Conservation (phyloP, 495 filamentous ascomycete genomes). For the Daldinia loculata region DNA sequence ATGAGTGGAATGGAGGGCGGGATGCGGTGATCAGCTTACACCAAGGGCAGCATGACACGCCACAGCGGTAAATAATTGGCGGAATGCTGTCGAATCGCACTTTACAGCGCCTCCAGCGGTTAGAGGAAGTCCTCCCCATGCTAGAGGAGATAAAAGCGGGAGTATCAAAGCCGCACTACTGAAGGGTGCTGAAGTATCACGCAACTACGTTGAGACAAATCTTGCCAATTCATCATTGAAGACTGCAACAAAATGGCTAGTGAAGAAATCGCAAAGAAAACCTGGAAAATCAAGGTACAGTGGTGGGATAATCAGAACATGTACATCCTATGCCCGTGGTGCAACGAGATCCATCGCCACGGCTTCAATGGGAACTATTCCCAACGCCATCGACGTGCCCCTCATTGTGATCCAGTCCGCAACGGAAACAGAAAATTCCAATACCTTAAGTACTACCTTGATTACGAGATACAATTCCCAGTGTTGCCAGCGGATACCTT, state of each 20-base stretch:
- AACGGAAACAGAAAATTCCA: too few species aligned
- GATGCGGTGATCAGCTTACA: too few species aligned
- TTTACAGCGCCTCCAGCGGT: not conserved
- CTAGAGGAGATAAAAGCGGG: not conserved
- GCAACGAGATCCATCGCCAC: not conserved
- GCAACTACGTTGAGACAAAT: not conserved
- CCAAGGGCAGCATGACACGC: not conserved
- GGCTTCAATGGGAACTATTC: not conserved
- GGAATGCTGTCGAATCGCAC: not conserved
- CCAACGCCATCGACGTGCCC: not conserved
- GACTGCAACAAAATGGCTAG: not conserved
- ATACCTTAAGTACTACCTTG: not conserved
- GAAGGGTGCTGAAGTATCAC: not conserved
- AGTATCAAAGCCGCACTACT: not conserved
- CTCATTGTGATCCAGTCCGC: not conserved
- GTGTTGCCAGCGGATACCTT: not conserved
- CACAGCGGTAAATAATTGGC: not conserved
- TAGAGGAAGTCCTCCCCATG: not conserved
- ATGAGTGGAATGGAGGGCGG: too few species aligned
- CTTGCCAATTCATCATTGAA: not conserved
- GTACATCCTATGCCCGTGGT: not conserved
- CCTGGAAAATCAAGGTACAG: not conserved
- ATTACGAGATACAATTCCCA: not conserved
- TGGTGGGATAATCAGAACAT: not conserved
- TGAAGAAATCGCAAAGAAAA: not conserved